Evolutionary conservation across 768 basidiomycete species (phyloP), one percentile per base, ranked within the genome.

Genomic region (Tricholomella constricta): DNA sequence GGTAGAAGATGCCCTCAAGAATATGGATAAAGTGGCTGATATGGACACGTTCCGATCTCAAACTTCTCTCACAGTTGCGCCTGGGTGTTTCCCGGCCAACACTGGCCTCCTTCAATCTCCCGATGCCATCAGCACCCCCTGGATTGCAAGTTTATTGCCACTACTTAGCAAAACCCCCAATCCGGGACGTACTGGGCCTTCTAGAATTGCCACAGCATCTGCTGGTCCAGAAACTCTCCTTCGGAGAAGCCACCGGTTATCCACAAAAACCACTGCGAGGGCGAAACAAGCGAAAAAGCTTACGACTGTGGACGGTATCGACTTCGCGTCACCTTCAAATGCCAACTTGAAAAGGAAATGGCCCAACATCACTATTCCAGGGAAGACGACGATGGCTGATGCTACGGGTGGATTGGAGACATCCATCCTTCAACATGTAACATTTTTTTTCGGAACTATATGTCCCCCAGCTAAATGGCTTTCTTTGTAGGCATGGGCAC

Each of bases 401-500:
- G 12, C 22, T 26, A 25, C 17, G 26, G 36, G 22, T 5, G n/a
- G 22, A 27, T 26, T 36, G 26, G 41, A 41, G 19, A 8, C 40
- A 12, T 52, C 44, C 12, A 11, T 54, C 11, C 22, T 41, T 4
- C 52, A 54, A 27, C 52, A 54, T 14, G 52, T 54, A 41, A 48
- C 17, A 4, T n/a, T n/a, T 19, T 6, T 15, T 15, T 42, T 22
- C 22, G 2, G 25, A 45, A 14, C 17, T 5, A 37, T 15, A 37
- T 15, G 6, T n/a, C n/a, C 4, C 36, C n/a, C 17, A 14, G 36
- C 29, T 31, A 37, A 14, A 14, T 6, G 9, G 10, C 37, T 35
- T n/a, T 9, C 27, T 36, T 26, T 54, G 17, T 54, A 48, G 47
- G 51, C 58, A 20, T 59, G 51, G 51, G 17, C 34, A 12, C 40